Percentiles rank a stretch among this genome's conserved stretches.
These are phyloP conservation scores for Ogataea dorogensis DNA, from an alignment of 805 yeast genomes.

Conservation along the genomic window DNA sequence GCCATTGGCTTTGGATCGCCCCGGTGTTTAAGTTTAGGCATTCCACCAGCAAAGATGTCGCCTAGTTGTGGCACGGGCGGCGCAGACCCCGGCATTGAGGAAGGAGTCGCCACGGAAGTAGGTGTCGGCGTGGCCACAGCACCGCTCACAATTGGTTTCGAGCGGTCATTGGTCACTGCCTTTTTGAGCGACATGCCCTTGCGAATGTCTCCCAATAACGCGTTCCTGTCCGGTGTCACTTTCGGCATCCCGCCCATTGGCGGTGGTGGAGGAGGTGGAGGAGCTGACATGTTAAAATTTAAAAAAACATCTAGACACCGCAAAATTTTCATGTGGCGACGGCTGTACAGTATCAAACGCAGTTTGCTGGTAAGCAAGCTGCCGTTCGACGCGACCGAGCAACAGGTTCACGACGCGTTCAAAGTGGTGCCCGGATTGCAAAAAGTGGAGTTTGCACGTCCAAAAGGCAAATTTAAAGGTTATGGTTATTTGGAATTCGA, in stretches of 20 bases:
- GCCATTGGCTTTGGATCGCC: slow-evolving; percentile 36
- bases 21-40: slow-evolving; percentile 64
- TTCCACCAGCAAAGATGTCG: slow-evolving; percentile 73
- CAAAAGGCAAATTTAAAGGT: slow-evolving; percentile 24
- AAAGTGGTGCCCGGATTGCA: slow-evolving; percentile 25
- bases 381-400: slow-evolving; percentile 24
- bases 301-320: slow-evolving; percentile 11
- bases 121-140: slow-evolving; percentile 13
- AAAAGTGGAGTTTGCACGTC: slow-evolving; percentile 16
- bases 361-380: slow-evolving; percentile 24
- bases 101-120: slow-evolving; percentile 16
- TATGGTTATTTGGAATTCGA: slow-evolving; percentile 27
- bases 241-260: slow-evolving; percentile 28
- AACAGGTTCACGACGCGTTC: slow-evolving; percentile 27
- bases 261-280: slow-evolving; percentile 51
- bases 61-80: slow-evolving; percentile 53
- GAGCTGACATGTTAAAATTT: slow-evolving; percentile 34
- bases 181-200: slow-evolving; percentile 63
- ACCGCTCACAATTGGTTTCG: slow-evolving; percentile 53
- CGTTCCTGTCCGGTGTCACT: slow-evolving; percentile 43
- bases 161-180: slow-evolving; percentile 65
- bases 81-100: too few relatives aligned
- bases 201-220: slow-evolving; percentile 78
- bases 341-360: slow-evolving; percentile 7
- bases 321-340: slow-evolving; percentile 12